Evolutionary conservation across 306 rosid genomes (phyloP).

Genomic region (Macrotyloma uniflorum): DNA sequence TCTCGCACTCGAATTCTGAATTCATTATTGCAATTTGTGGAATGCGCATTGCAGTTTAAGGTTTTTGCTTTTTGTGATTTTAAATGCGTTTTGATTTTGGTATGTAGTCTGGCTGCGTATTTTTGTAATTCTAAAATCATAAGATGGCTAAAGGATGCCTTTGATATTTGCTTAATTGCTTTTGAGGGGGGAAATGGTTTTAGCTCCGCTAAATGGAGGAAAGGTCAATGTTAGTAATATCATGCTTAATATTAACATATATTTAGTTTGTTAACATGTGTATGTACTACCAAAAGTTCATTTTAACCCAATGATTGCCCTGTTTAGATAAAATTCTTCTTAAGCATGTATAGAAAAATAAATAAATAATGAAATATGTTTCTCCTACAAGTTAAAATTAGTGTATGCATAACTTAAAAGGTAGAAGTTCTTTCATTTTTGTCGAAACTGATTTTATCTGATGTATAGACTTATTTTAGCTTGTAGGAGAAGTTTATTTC

Average conservation of each 20-base stretch:
- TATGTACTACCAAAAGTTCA: not conserved
- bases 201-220: not conserved
- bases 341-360: too few species aligned
- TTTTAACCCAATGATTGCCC: too few species aligned
- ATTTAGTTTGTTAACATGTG: not conserved
- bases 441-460: not conserved
- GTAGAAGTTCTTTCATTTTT: not conserved
- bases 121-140: not conserved
- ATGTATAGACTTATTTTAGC: too few species aligned
- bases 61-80: constrained; percentile 10
- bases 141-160: constrained; percentile 1
- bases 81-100: constrained; percentile 13
- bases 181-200: not conserved
- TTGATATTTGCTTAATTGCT: not conserved
- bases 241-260: not conserved
- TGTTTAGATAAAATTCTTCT: too few species aligned
- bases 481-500: too few species aligned
- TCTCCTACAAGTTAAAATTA: too few species aligned
- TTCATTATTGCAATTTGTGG: not conserved
- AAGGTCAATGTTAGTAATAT: not conserved
- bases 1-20: not conserved
- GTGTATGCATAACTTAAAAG: not conserved
- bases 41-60: not conserved
- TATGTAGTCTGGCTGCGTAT: not conserved
- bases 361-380: too few species aligned